Evolutionary conservation across 768 basidiomycete species (phyloP).

Genomic region (Hortiboletus flavorubellus): DNA sequence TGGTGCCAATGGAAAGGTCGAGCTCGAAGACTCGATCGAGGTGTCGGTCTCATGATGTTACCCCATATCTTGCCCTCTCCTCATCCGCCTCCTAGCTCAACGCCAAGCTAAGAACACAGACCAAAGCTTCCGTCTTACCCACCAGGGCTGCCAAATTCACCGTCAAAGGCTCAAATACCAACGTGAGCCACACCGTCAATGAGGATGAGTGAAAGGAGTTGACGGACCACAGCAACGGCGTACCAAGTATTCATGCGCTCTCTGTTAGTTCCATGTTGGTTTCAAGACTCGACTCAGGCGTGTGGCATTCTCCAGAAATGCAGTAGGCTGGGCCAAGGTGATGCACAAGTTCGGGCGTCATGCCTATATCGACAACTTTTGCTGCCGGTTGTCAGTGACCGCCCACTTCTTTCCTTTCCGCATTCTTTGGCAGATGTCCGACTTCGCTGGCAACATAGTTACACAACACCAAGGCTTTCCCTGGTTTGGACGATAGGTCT

Average conservation of each 20-base stretch:
- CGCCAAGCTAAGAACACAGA: constrained; percentile 66
- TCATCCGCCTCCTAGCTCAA: constrained; percentile 54
- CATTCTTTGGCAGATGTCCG: no score
- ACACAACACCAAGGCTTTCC: no score
- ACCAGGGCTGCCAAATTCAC: constrained; percentile 87
- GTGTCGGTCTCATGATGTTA: constrained; percentile 41
- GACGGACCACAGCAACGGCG: constrained; percentile 95
- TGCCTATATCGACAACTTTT: no score
- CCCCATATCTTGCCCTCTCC: constrained; percentile 1
- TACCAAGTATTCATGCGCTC: constrained; percentile 29
- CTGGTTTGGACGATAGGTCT: no score
- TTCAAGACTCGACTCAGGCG: no score
- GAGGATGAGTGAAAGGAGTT: constrained; percentile 95
- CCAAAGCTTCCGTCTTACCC: constrained; percentile 42
- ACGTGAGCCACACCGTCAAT: constrained; percentile 96
- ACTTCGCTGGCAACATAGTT: no score
- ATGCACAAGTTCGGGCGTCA: no score
- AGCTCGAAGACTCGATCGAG: constrained; percentile 98
- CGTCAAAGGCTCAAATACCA: constrained; percentile 91
- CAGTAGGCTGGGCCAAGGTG: no score
- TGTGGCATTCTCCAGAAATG: no score
- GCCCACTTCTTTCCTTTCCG: no score
- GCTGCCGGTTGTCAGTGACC: no score
- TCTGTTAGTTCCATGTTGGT: no score
- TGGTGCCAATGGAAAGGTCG: constrained; percentile 93